Conservation (phyloP, 768 basidiomycete species). For the Mycena maculata region DNA sequence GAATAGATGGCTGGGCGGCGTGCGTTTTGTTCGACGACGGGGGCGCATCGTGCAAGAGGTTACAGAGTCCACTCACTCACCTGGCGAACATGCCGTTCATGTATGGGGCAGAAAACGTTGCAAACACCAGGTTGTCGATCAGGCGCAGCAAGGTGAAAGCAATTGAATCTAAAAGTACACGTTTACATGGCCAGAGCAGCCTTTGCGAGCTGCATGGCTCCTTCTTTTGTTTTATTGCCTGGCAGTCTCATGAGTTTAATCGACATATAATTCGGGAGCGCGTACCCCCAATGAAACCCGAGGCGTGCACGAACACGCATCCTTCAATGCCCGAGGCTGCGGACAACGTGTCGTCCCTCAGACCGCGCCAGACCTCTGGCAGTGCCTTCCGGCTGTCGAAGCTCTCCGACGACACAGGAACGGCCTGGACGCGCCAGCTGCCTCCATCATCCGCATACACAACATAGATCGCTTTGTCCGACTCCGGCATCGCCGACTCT, state of each 20-base stretch:
- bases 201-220: slow-evolving; percentile 83
- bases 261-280: slow-evolving; percentile 12
- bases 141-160: not conserved
- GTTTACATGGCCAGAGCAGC: slow-evolving; percentile 64
- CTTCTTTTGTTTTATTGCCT: slow-evolving; percentile 93
- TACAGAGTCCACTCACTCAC: slow-evolving; percentile 9
- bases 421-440: slow-evolving; percentile 94
- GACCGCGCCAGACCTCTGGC: slow-evolving; percentile 93
- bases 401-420: slow-evolving; percentile 82
- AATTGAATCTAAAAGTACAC: slow-evolving; percentile 5
- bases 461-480: slow-evolving; percentile 79
- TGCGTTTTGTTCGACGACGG: slow-evolving; percentile 27
- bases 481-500: slow-evolving; percentile 57
- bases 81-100: slow-evolving; percentile 12
- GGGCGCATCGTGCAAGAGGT: slow-evolving; percentile 25
- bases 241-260: slow-evolving; percentile 13
- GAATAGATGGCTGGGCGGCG: slow-evolving; percentile 9
- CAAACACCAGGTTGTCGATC: slow-evolving; percentile 27
- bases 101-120: slow-evolving; percentile 28
- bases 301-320: slow-evolving; percentile 93
- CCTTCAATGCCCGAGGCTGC: slow-evolving; percentile 79
- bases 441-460: slow-evolving; percentile 88
- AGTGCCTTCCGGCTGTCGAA: slow-evolving; percentile 93
- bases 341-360: slow-evolving; percentile 86
- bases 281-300: slow-evolving; percentile 95